phyloP scores from a whole-genome alignment of 2,329 filamentous ascomycete species.

The Alternaria incomplexa region DNA sequence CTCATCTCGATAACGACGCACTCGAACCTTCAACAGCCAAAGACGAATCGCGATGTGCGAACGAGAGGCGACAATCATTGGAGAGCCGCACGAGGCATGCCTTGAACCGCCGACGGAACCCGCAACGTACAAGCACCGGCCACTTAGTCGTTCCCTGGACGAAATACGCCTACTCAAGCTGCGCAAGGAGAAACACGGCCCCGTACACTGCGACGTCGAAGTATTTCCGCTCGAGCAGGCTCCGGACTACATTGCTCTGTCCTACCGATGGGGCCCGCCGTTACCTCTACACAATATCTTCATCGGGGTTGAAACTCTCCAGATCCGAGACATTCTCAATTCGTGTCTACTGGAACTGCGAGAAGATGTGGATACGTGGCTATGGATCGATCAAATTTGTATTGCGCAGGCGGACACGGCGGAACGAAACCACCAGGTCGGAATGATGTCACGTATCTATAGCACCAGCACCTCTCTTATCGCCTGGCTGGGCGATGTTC shows the following conservation, averaged over 20 bases:
- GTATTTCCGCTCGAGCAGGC: neutral
- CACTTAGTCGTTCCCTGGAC: neutral
- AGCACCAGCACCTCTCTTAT: neutral
- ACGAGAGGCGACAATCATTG: neutral
- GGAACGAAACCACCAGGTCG: neutral
- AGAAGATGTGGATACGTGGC: neutral
- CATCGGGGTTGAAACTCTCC: no score
- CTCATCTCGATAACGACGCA: neutral
- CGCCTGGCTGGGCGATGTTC: neutral
- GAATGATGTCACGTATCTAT: neutral
- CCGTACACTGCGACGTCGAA: neutral
- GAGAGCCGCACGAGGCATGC: neutral
- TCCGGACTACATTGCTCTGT: neutral
- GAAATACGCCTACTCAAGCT: neutral
- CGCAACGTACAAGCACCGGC: neutral
- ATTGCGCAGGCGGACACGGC: neutral
- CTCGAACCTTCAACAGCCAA: neutral
- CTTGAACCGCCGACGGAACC: neutral
- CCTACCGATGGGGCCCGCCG: neutral
- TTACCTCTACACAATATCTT: rapidly evolving
- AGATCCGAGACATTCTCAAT: neutral
- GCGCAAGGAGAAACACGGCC: neutral
- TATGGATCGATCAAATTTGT: neutral
- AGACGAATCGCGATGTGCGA: neutral
- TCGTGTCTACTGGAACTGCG: neutral